Percentiles rank a stretch among this genome's conserved stretches.
Evolutionary conservation across 2,329 filamentous ascomycete genomes (phyloP).

Genomic region (Elsinoe ampelina): DNA sequence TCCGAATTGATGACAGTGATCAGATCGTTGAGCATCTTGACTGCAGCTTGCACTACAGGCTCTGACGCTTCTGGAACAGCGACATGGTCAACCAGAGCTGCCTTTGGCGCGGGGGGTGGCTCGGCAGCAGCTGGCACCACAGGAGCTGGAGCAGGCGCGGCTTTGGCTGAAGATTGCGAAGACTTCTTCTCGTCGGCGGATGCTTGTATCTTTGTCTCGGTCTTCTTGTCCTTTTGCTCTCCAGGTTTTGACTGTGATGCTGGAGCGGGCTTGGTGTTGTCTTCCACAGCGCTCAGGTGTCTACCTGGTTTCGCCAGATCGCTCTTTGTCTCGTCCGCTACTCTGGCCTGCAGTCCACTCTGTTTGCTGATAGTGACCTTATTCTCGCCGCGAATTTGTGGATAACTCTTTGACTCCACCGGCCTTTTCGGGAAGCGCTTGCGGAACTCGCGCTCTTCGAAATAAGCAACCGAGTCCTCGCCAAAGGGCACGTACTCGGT

Average conservation of each 20-base stretch:
- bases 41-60: constrained; percentile 82
- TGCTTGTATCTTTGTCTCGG: constrained; percentile 4
- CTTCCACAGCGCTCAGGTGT: constrained; percentile 52
- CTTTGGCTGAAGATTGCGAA: constrained; percentile 22
- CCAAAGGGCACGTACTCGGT: constrained; percentile 93
- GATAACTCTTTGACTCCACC: constrained; percentile 33
- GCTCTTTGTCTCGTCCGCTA: constrained; percentile 44
- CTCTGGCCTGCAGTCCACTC: constrained; percentile 74
- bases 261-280: constrained; percentile 30
- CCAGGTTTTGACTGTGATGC: constrained; percentile 16
- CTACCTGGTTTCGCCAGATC: constrained; percentile 40
- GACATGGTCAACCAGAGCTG: constrained; percentile 65
- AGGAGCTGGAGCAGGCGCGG: constrained; percentile 43
- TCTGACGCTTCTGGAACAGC: constrained; percentile 67
- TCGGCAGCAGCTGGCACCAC: constrained; percentile 37
- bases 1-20: constrained; percentile 90
- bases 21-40: constrained; percentile 92
- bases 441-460: constrained; percentile 89
- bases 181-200: constrained; percentile 10
- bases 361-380: constrained; percentile 75
- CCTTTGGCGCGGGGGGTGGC: constrained; percentile 41
- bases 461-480: constrained; percentile 87
- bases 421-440: constrained; percentile 62
- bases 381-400: constrained; percentile 47
- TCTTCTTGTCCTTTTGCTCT: constrained; percentile 4